These are phyloP conservation scores for Metschnikowia koreensis DNA, from an alignment of 805 yeast species.

Conservation along the genomic window DNA sequence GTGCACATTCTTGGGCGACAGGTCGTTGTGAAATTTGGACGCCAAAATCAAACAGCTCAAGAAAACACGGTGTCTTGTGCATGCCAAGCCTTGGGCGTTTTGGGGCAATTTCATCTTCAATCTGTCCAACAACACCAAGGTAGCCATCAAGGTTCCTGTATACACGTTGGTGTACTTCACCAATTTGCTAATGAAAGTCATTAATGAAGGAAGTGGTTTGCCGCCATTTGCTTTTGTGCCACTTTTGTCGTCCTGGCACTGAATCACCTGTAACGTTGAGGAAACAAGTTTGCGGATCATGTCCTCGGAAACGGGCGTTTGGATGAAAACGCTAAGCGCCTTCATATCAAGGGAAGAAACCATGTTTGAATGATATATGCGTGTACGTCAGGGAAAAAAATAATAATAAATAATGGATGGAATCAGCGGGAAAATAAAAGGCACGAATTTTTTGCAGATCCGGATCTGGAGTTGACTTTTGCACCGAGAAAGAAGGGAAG, in stretches of 20 bases:
- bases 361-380: slow-evolving; percentile 10
- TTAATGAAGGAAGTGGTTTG: slow-evolving; percentile 61
- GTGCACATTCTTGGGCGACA: slow-evolving; percentile 72
- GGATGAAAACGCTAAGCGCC: slow-evolving; percentile 58
- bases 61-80: slow-evolving; percentile 76
- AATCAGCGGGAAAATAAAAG: background rate
- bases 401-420: no score
- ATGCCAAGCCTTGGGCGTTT: slow-evolving; percentile 74
- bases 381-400: no score
- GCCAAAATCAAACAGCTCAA: slow-evolving; percentile 71
- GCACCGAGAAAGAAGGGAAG: background rate
- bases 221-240: slow-evolving; percentile 26
- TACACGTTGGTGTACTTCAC: slow-evolving; percentile 77
- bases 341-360: slow-evolving; percentile 35
- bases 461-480: slow-evolving; percentile 1
- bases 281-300: slow-evolving; percentile 71
- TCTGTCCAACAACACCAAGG: slow-evolving; percentile 65
- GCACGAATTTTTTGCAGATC: background rate
- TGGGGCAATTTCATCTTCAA: slow-evolving; percentile 60
- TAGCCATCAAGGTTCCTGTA: slow-evolving; percentile 73
- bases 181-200: slow-evolving; percentile 69
- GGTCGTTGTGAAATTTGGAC: slow-evolving; percentile 73
- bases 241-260: slow-evolving; percentile 49
- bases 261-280: slow-evolving; percentile 63
- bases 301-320: slow-evolving; percentile 69